Base-by-base conservation (phyloP, 2,329 filamentous ascomycete genomes). In the Juglanconis juglandina region DNA sequence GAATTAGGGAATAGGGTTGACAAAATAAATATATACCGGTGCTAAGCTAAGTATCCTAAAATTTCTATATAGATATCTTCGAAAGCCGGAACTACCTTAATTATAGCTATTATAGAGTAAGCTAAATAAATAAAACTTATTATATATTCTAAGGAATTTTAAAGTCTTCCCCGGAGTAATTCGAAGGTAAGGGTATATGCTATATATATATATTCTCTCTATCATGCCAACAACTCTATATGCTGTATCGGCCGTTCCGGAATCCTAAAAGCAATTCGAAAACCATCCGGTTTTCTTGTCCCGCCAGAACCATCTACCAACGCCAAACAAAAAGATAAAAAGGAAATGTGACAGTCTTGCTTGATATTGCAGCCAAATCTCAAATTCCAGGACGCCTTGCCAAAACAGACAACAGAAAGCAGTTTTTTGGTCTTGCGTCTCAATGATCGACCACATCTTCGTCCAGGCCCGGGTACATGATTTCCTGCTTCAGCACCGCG, bases 391-490 rank as follows among this genome's bases (percentile, higher is more conserved):
- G 49, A 58, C 42, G 13, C 42, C 50, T 17, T 32, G 42, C 24
- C 30, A 53, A 14, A 39, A 41, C 10, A 53, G 24, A 1, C 2
- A 17, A 58, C 5, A 35, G 35, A 14, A 53, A 9, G 7, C 11
- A 53, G 32, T 24, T 24, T 24, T 24, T 24, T 24, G 24, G 3
- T 37, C 30, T 42, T 46, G n/a, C 9, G 17, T 33, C 46, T 67
- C 65, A 77, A 59, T 80, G 76, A 61, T 82, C 79, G 52, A 80
- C 73, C 13, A 81, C 76, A 63, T 84, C 81, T 68, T 84, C 81
- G 57, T 84, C 81, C 47, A 79, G 73, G 17, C 80, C 81, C 0
- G 81, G 80, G 61, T 82, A 81, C 77, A 84, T 80, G 58, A 84
- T 83, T 42, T 84, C 81, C 65, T 81, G 78, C n/a, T 72, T 68